Conservation (phyloP, 2,329 filamentous ascomycete genomes). For the Ambrosiella cleistominuta region DNA sequence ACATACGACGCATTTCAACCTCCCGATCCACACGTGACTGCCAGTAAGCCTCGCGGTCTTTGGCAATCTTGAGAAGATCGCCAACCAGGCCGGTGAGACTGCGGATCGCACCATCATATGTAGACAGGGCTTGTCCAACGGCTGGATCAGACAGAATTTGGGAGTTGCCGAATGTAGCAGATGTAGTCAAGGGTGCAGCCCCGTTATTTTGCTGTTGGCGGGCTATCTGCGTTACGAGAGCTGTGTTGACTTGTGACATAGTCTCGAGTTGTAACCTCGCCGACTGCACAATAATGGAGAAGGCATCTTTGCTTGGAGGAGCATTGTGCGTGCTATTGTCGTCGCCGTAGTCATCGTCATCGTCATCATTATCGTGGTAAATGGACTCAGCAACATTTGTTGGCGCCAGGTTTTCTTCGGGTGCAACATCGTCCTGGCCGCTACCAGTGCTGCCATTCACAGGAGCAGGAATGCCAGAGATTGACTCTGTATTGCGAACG, state of each 20-base stretch:
- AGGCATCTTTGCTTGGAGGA: slow-evolving; percentile 69
- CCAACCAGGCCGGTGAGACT: slow-evolving; percentile 73
- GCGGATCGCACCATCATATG: slow-evolving; percentile 77
- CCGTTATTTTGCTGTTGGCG: not conserved
- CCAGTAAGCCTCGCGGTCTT: slow-evolving; percentile 92
- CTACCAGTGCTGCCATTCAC: slow-evolving; percentile 25
- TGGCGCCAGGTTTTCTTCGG: slow-evolving; percentile 26
- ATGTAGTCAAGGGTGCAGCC: not conserved
- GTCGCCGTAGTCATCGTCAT: slow-evolving; percentile 60
- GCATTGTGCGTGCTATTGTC: slow-evolving; percentile 64
- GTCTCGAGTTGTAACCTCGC: slow-evolving; percentile 85
- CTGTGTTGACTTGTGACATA: slow-evolving; percentile 68
- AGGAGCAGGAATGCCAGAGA: slow-evolving; percentile 14
- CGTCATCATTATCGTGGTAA: slow-evolving; percentile 32
- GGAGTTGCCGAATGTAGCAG: slow-evolving; percentile 30
- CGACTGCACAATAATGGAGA: slow-evolving; percentile 93
- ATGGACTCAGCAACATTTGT: slow-evolving; percentile 21
- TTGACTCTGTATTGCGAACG: not conserved
- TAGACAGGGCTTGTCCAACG: slow-evolving; percentile 58
- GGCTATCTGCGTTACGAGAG: slow-evolving; percentile 49
- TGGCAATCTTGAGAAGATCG: slow-evolving; percentile 78
- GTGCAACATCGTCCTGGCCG: slow-evolving; percentile 30
- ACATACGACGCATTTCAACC: slow-evolving; percentile 79
- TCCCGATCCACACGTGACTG: slow-evolving; percentile 87
- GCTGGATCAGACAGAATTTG: slow-evolving; percentile 51